Percentiles rank a stretch among this genome's conserved stretches.
Evolutionary conservation across 768 basidiomycete species (phyloP).

Genomic region (Cytidiella melzeri): DNA sequence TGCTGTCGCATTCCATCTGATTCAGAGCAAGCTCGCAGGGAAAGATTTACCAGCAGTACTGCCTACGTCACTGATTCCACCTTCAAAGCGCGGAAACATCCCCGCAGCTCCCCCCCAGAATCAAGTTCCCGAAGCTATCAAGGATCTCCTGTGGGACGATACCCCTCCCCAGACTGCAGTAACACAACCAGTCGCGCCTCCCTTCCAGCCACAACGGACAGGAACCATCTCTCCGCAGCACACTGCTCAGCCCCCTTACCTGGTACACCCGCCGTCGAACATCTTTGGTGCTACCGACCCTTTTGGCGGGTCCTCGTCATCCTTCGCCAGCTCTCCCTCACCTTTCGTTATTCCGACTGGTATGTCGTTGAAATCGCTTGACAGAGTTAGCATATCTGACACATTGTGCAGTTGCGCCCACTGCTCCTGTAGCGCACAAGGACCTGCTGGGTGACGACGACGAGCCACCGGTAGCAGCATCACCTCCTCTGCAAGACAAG

Average conservation of each 20-base stretch:
- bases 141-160: slow-evolving; percentile 42
- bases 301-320: slow-evolving; percentile 33
- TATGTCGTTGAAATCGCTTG: neutral
- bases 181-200: slow-evolving; percentile 33
- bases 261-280: slow-evolving; percentile 8
- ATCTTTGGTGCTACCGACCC: slow-evolving; percentile 37
- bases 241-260: slow-evolving; percentile 25
- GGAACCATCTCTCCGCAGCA: slow-evolving; percentile 25
- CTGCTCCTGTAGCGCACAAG: slow-evolving; percentile 19
- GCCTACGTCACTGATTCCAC: slow-evolving; percentile 74
- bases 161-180: slow-evolving; percentile 27
- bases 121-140: slow-evolving; percentile 32
- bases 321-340: slow-evolving; percentile 34
- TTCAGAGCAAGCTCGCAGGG: slow-evolving; percentile 79
- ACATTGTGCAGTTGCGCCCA: slow-evolving; percentile 11
- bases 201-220: slow-evolving; percentile 34
- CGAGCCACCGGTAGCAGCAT: slow-evolving; percentile 34
- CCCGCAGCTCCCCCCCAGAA: slow-evolving; percentile 30
- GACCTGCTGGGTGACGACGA: slow-evolving; percentile 79
- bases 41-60: slow-evolving; percentile 68
- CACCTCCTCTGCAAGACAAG: slow-evolving; percentile 58
- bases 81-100: slow-evolving; percentile 50
- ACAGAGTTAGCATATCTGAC: neutral
- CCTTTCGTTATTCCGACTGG: neutral
- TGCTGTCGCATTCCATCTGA: slow-evolving; percentile 92